These are phyloP conservation scores for Physaria fendleri DNA, from an alignment of 345 rosid species.

Conservation along the genomic window DNA sequence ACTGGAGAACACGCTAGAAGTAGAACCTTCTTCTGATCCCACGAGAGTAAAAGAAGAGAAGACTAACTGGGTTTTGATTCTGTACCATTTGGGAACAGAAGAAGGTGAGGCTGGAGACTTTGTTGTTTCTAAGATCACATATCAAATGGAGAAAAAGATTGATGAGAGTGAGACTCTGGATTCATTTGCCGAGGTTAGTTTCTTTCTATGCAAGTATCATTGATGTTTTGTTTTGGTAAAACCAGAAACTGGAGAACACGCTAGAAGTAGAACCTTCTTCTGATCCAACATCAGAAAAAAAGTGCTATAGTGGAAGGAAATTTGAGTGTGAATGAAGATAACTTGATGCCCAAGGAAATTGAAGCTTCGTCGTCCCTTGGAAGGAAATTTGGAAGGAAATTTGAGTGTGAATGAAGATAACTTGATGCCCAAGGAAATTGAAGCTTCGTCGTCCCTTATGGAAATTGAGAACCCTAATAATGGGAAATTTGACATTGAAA, in stretches of 20 bases:
- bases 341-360: constrained; percentile 37
- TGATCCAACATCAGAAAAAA: constrained; percentile 34
- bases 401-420: constrained; percentile 31
- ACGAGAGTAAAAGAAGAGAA: no score
- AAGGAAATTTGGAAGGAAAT: constrained; percentile 30
- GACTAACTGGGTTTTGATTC: constrained; percentile 27
- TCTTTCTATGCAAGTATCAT: background rate
- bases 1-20: no score
- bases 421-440: constrained; percentile 36
- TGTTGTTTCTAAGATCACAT: constrained; percentile 67
- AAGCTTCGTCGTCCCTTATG: constrained; percentile 21
- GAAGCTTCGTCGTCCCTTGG: constrained; percentile 23
- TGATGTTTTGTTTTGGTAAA: background rate
- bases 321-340: constrained; percentile 29
- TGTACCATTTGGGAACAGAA: no score
- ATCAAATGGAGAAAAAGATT: no score
- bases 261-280: constrained; percentile 25
- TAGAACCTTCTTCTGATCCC: no score
- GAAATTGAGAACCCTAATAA: constrained; percentile 13
- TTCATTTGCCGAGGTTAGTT: constrained; percentile 16
- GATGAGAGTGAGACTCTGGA: constrained; percentile 8
- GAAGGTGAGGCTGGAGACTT: constrained; percentile 60
- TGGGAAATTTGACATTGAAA: background rate
- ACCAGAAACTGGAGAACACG: constrained; percentile 26
- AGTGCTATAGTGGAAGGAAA: constrained; percentile 51